These are phyloP conservation scores for Neobulgaria alba DNA, from an alignment of 2,329 filamentous ascomycete genomes.

Conservation along the genomic window DNA sequence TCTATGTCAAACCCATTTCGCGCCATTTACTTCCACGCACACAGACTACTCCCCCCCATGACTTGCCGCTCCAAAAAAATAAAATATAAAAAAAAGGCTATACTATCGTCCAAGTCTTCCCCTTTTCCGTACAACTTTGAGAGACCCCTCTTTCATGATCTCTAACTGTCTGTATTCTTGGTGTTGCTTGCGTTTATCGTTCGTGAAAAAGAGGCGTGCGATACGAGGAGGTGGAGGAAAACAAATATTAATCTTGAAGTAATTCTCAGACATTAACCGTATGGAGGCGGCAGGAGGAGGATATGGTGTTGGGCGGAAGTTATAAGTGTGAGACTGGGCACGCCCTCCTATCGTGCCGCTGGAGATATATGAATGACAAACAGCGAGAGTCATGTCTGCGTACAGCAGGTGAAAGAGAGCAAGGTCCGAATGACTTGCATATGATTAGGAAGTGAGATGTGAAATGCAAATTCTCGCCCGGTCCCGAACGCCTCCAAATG, in stretches of 20 bases:
- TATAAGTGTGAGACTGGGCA: no score
- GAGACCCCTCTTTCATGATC: no score
- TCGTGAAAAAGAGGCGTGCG: slow-evolving; percentile 17
- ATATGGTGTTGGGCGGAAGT: slow-evolving; percentile 12
- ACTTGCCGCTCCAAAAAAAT: slow-evolving; percentile 23
- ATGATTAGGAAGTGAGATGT: slow-evolving; percentile 20
- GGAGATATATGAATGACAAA: slow-evolving; percentile 26
- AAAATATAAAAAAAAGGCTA: no score
- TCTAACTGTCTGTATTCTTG: slow-evolving; percentile 17
- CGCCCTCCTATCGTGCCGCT: no score
- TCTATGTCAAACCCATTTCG: slow-evolving; percentile 28
- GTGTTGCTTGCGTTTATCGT: no score
- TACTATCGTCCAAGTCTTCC: slow-evolving; percentile 25
- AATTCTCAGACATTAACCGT: slow-evolving; percentile 21
- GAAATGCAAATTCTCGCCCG: slow-evolving; percentile 14
- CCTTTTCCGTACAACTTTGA: slow-evolving; percentile 22
- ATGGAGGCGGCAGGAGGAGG: slow-evolving; percentile 12
- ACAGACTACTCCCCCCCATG: no score
- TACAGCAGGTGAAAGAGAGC: slow-evolving; percentile 19
- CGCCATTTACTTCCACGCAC: no score
- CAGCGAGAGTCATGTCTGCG: slow-evolving; percentile 23
- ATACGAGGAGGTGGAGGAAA: slow-evolving; percentile 10
- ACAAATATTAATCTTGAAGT: slow-evolving; percentile 25
- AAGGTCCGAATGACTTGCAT: slow-evolving; percentile 15
- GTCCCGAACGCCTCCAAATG: slow-evolving; percentile 20